Base-by-base conservation (phyloP, 805 yeast genomes). In the Alloascoidea hylecoeti region DNA sequence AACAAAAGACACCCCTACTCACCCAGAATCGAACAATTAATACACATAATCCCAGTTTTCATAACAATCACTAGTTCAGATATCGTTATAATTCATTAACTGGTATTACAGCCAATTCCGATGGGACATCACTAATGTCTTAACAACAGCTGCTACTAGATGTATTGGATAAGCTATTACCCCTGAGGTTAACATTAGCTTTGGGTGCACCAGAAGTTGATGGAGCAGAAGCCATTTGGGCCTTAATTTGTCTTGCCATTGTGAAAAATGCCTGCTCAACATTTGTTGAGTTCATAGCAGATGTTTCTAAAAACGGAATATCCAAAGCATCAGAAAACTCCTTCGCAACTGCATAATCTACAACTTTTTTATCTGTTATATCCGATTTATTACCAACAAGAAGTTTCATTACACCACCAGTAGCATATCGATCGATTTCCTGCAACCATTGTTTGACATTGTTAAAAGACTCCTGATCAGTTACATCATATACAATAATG, bases 361-460 rank as follows among this genome's bases (percentile, higher is more conserved):
- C 98, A 39, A 85, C 88, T 66, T 88, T 83, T 68, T 88, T 85
- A 56, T 86, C 96, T 38, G 80, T 70, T 58, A 92, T 68, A 63
- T 89, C 98, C 42, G 95, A 86, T 68, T 89, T 89, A 68, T 89
- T 89, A 51, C 98, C 98, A 37, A 89, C 97, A 47, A 89, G 70
- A 56, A 89, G 69, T 66, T 89, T 89, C 78, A 84, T 81, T 35
- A 89, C 97, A 33, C 96, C 96, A 44, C 94, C 94, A 15, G 96
- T 89, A 39, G 97, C 98, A 61, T 88, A 89, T 53, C 97, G 78
- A 64, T 89, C 98, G 55, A 89, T 92, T 62, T 89, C 98, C 65
- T 88, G 96, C 83, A 89, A 70, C 98, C 98, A 89, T 64, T 86
- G 95, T 64, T 86, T 88, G 51, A 89, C 96, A 58, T 92, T 86